phyloP scores from a whole-genome alignment of 2,329 filamentous ascomycete species.

The Acephala macrosclerotiorum region DNA sequence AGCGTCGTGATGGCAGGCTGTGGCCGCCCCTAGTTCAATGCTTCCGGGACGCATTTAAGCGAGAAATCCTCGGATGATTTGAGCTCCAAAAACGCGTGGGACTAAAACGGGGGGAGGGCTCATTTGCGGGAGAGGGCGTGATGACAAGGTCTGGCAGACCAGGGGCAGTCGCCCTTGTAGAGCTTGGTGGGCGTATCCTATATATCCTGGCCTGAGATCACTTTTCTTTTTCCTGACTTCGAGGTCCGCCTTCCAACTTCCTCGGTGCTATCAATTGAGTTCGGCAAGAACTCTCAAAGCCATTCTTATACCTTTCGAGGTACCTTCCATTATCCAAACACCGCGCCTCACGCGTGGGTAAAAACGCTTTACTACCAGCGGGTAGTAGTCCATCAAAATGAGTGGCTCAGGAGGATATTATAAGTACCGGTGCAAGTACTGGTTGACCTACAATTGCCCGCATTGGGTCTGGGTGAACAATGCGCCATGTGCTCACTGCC shows the following conservation, averaged over 20 bases:
- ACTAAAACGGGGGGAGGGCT: conserved; percentile 10
- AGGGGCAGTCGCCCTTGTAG: background rate
- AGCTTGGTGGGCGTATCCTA: conserved; percentile 23
- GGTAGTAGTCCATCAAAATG: conserved; percentile 42
- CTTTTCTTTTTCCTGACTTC: conserved; percentile 40
- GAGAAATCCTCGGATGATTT: conserved; percentile 10
- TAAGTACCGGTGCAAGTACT: conserved; percentile 64
- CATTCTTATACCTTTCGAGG: conserved; percentile 12
- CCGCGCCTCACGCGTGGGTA: conserved; percentile 34
- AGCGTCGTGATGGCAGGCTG: background rate
- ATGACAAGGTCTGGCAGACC: conserved; percentile 1
- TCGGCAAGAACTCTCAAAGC: conserved; percentile 6
- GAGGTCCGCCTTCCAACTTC: conserved; percentile 26
- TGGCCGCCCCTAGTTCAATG: background rate
- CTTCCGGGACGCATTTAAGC: background rate
- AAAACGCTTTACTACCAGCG: conserved; percentile 43
- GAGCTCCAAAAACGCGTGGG: conserved; percentile 7
- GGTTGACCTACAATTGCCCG: conserved; percentile 57
- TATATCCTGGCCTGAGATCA: conserved; percentile 40
- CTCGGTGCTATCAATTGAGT: conserved; percentile 19
- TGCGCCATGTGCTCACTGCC: conserved; percentile 56
- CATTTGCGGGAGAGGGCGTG: conserved; percentile 4
- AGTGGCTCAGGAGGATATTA: conserved; percentile 48
- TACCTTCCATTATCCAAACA: conserved; percentile 8
- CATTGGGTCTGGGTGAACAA: conserved; percentile 64